Base-by-base conservation (phyloP, 2,329 filamentous ascomycete genomes). In the Orbilia brochopaga region DNA sequence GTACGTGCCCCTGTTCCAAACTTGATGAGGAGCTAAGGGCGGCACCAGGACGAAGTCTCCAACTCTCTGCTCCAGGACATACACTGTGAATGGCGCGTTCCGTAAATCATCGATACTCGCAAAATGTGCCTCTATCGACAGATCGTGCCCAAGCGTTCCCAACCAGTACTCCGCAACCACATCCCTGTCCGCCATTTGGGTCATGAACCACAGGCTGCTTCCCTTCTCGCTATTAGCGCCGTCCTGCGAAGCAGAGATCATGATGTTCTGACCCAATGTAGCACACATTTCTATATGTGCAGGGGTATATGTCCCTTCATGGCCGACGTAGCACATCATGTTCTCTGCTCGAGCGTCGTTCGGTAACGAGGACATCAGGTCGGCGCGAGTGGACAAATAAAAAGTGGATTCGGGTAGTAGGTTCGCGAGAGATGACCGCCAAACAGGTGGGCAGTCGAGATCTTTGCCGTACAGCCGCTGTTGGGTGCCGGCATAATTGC, bases 181-280 rank as follows among this genome's bases (percentile, higher is more conserved):
- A 73, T 92, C 88, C 1, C 94, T 88, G 77, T 99, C 94, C 76
- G 94, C 95, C 37, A 88, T 92, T 79, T 97, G 92, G 0, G 94
- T 97, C 94, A 99, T 97, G 78, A 97, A 96, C 94, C 94, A 99
- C 40, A 99, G 86, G 0, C 94, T 97, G 61, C 90, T 96, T 1
- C 94, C 94, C 1, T 89, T 86, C 74, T 87, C 90, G 77, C 94
- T 90, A 2, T 89, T 90, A 56, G 89, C 83, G 61, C 88, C 85
- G 17, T 85, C 82, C 1, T 86, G 82, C 0, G 93, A 97, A 1
- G 92, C 87, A 75, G 97, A 91, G 1, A 99, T 92, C 94, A 99
- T 97, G 76, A 99, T 93, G 77, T 99, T 99, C 75, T 99, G 94
- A 0, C 94, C 93, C 11, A 97, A 81, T 37, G 90, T 96, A 11